These are phyloP conservation scores for Ophiostoma piceae DNA, from an alignment of 2,329 filamentous ascomycete genomes.

Conservation along the genomic window DNA sequence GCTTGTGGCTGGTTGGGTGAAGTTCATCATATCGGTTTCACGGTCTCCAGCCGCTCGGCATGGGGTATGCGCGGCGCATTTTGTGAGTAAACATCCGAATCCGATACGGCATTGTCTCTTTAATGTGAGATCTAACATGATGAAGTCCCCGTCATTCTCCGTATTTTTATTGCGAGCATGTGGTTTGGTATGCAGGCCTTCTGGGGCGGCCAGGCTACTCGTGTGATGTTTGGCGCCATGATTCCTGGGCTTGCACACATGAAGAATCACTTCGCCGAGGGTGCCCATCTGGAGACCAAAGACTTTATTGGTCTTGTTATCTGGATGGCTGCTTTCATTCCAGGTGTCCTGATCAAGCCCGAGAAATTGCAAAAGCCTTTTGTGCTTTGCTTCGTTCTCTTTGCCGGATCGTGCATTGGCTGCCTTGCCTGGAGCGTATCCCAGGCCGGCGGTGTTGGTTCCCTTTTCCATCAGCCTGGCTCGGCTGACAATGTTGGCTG, in stretches of 20 bases:
- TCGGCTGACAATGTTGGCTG: slow-evolving; percentile 32
- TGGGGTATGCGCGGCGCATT: slow-evolving; percentile 43
- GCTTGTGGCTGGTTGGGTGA: slow-evolving; percentile 32
- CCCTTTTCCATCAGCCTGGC: slow-evolving; percentile 27
- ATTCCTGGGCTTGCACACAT: slow-evolving; percentile 31
- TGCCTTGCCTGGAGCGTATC: slow-evolving; percentile 27
- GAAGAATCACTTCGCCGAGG: slow-evolving; percentile 29
- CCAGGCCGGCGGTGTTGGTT: slow-evolving; percentile 33
- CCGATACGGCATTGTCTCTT: neutral
- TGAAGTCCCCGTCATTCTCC: slow-evolving; percentile 28
- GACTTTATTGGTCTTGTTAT: slow-evolving; percentile 33
- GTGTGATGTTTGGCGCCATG: slow-evolving; percentile 31
- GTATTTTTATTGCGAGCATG: slow-evolving; percentile 36
- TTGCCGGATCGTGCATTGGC: slow-evolving; percentile 34
- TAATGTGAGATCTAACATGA: neutral
- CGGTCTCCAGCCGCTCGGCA: slow-evolving; percentile 38
- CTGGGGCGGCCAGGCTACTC: slow-evolving; percentile 28
- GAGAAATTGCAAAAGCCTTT: slow-evolving; percentile 22
- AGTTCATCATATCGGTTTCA: slow-evolving; percentile 41
- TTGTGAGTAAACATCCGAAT: slow-evolving; percentile 28
- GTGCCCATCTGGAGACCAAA: slow-evolving; percentile 29
- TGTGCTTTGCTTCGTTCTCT: slow-evolving; percentile 35
- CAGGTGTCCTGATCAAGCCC: slow-evolving; percentile 25
- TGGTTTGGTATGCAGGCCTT: slow-evolving; percentile 34
- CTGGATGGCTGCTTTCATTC: slow-evolving; percentile 24